Conservation (phyloP, 148 eudicot genomes). For the Amaranthus cruentus region DNA sequence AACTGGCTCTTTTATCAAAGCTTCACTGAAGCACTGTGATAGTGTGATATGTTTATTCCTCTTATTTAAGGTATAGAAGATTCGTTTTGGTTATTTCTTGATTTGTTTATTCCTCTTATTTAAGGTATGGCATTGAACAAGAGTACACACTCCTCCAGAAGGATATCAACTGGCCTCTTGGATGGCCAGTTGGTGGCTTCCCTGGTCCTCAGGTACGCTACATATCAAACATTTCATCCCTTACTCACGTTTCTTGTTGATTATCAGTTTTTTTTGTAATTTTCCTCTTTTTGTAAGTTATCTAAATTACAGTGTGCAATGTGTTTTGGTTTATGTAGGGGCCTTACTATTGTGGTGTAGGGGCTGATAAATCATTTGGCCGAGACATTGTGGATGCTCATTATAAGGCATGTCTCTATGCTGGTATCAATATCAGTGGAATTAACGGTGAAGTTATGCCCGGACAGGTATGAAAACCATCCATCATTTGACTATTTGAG, state of each 20-base stretch:
- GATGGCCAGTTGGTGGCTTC: slow-evolving; percentile 59
- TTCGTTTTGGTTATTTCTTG: background rate
- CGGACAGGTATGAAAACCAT: slow-evolving; percentile 34
- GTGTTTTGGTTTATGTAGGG: slow-evolving; percentile 24
- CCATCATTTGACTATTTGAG: no score
- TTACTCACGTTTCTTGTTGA: background rate
- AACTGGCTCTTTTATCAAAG: no score
- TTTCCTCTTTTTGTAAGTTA: background rate
- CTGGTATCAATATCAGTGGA: slow-evolving; percentile 53
- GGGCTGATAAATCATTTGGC: slow-evolving; percentile 51
- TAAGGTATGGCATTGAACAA: slow-evolving; percentile 59
- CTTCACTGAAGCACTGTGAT: no score
- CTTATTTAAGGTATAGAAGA: slow-evolving; percentile 36
- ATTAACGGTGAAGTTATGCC: slow-evolving; percentile 63
- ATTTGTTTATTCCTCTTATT: background rate
- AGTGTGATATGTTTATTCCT: background rate
- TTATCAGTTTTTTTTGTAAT: background rate
- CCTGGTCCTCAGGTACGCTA: slow-evolving; percentile 47
- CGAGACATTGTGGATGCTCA: slow-evolving; percentile 53
- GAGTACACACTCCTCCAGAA: slow-evolving; percentile 57
- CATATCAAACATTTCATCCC: background rate
- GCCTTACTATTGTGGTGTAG: slow-evolving; percentile 57
- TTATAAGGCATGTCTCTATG: slow-evolving; percentile 54
- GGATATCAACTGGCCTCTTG: slow-evolving; percentile 51
- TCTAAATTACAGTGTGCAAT: background rate